Evolutionary conservation across 768 basidiomycete species (phyloP), one percentile per base, ranked within the genome.

Genomic region (Leucosporidium scottii): DNA sequence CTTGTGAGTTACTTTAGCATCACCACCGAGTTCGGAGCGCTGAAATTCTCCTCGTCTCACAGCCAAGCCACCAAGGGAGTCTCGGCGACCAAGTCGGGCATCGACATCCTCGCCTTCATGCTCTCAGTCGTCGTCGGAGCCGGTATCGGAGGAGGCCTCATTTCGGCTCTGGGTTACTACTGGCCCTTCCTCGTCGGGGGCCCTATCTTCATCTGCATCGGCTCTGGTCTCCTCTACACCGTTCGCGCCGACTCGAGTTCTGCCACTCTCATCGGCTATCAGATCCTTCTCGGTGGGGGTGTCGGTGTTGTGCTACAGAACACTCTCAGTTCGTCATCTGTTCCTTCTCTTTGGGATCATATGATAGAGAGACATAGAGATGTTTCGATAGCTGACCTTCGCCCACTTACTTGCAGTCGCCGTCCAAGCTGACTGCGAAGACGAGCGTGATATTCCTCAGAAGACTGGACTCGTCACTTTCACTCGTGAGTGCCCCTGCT

Each of bases 231-330:
- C 5, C 74, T 81, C 31, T 79, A 78, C 75, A 76, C 78, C 13
- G 68, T 79, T 69, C 72, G 70, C 54, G 72, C 73, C 39, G 49
- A 67, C 47, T 75, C 77, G 13, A 57, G 75, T 1, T 65, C 65
- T 55, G 55, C 69, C 28, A 69, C 74, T n/a, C 39, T 80, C 7
- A 77, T 76, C 68, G 80, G 80, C 0, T 80, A 74, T 75, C 77
- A 80, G 69, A 79, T 76, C 30, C 61, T 68, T 51, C 59, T 81
- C 34, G 81, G 79, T 23, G 65, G 78, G 25, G 81, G 82, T 28
- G 73, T 81, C 60, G 81, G 81, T 25, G 56, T 71, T 51, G 73
- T 75, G 25, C 59, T 78, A 61, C 78, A 80, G 73, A 80, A 79
- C 68, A 69, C 74, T 10, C 76, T 81, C 76, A 73, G 34, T 34